Evolutionary conservation across 2,329 filamentous ascomycete species (phyloP).

Genomic region (Claviceps sp.): DNA sequence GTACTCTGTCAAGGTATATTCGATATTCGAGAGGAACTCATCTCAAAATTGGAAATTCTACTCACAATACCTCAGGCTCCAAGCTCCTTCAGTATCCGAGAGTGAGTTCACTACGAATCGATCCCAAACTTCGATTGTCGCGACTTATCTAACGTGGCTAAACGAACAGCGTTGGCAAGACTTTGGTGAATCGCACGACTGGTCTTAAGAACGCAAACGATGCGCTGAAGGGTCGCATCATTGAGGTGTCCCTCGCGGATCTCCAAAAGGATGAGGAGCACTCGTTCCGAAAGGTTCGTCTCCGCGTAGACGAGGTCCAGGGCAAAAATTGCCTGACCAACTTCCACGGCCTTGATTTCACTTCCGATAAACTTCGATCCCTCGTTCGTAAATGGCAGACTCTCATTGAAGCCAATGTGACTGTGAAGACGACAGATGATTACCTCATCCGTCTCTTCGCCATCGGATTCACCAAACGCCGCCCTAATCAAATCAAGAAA

Average conservation of each 20-base stretch:
- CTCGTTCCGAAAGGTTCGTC: constrained; percentile 98
- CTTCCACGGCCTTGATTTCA: constrained; percentile 99
- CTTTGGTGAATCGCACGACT: constrained; percentile 96
- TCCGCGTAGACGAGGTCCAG: constrained; percentile 96
- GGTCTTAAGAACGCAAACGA: constrained; percentile 99
- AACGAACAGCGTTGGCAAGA: constrained; percentile 81
- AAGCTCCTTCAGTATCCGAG: constrained; percentile 87
- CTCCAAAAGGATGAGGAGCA: constrained; percentile 99
- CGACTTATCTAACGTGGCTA: not conserved
- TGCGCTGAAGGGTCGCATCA: constrained; percentile 93
- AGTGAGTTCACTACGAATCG: constrained; percentile 50
- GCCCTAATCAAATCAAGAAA: constrained; percentile 99
- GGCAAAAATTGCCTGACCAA: constrained; percentile 99
- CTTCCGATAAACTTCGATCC: constrained; percentile 98
- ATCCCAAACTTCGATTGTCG: not conserved
- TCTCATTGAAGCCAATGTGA: constrained; percentile 98
- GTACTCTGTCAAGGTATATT: constrained; percentile 83
- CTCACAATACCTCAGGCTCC: constrained; percentile 50
- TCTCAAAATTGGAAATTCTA: not conserved
- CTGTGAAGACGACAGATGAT: constrained; percentile 99
- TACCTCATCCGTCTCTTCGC: constrained; percentile 98
- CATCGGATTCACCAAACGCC: constrained; percentile 98
- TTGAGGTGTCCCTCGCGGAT: constrained; percentile 97
- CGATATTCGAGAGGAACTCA: no score
- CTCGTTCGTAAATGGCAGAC: constrained; percentile 99